Base-by-base conservation (phyloP, 2,329 filamentous ascomycete species). In the Aspergillus carbonarius region DNA sequence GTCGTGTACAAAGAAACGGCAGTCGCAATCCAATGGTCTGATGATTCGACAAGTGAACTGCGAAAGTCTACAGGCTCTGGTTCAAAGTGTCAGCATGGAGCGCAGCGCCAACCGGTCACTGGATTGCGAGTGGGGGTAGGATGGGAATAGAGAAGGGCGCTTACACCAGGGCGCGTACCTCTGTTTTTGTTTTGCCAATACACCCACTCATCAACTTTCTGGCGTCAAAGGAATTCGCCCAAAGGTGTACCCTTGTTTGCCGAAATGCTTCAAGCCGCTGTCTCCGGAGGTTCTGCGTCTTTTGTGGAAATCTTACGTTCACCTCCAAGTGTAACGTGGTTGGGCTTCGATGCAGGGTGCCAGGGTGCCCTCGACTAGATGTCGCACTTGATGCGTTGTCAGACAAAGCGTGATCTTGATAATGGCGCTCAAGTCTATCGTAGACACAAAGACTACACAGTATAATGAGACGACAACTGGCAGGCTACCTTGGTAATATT, bases 261-360 rank as follows among this genome's bases (percentile, higher is more conserved):
- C 59, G 62, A 60, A 65, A 63, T 60, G 60, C 65, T 63, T 66
- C 58, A 53, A 69, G 63, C 59, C 51, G 60, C 58, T 56, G 61
- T 50, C 47, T 55, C 62, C 59, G 68, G 69, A 70, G 65, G 64
- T 64, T 65, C 68, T 67, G 64, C 57, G 59, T 69, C 66, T 73
- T 74, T 72, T 72, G 68, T 68, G 69, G 66, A 66, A 66, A 71
- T 64, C 58, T 64, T 65, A 70, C 64, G 64, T 64, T 65, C 65
- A 68, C 63, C 20, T 66, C 63, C 56, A 66, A 68, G 66, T 73
- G 71, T 73, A 73, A 75, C 72, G 72, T 74, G 73, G 75, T 79
- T 77, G 76, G 76, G 76, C 76, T 75, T 69, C 73, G 72, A 73
- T 77, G 76, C 76, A 79, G 74, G 64, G 66, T 66, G 69, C 65